These are phyloP conservation scores for Lasiodiplodia gonubiensis DNA, from an alignment of 2,329 filamentous ascomycete species.

Conservation along the genomic window DNA sequence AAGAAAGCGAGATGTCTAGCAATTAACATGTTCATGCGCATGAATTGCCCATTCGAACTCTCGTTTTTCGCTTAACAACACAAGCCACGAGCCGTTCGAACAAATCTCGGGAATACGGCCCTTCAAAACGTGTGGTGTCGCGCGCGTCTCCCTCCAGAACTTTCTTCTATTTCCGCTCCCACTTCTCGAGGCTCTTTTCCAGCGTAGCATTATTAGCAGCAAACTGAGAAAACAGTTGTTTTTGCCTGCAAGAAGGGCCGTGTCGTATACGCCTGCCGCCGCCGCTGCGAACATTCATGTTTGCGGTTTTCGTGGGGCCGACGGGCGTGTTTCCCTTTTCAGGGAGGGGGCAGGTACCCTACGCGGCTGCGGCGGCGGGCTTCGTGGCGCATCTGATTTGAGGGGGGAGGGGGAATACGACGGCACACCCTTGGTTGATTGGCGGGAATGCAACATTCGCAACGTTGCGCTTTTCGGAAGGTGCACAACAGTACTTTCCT, in stretches of 20 bases:
- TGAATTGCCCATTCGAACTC: too few relatives aligned
- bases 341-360: not conserved
- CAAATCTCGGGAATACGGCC: not conserved
- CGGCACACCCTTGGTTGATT: not conserved
- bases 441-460: too few relatives aligned
- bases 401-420: not conserved
- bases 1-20: too few relatives aligned
- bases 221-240: too few relatives aligned
- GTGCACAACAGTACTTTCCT: not conserved
- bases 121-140: not conserved
- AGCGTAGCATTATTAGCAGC: not conserved
- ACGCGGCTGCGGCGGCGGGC: not conserved
- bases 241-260: not conserved
- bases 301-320: conserved; percentile 9
- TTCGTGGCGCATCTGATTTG: not conserved
- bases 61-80: too few relatives aligned
- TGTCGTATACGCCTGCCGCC: not conserved
- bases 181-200: not conserved
- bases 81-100: too few relatives aligned
- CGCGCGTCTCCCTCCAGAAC: not conserved
- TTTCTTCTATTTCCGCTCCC: too few relatives aligned
- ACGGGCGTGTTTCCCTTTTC: conserved; percentile 6
- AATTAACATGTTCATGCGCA: too few relatives aligned
- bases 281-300: not conserved
- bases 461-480: not conserved